Conservation (phyloP, 176 grass and related monocot species). For the Tillandsia fasciculata region DNA sequence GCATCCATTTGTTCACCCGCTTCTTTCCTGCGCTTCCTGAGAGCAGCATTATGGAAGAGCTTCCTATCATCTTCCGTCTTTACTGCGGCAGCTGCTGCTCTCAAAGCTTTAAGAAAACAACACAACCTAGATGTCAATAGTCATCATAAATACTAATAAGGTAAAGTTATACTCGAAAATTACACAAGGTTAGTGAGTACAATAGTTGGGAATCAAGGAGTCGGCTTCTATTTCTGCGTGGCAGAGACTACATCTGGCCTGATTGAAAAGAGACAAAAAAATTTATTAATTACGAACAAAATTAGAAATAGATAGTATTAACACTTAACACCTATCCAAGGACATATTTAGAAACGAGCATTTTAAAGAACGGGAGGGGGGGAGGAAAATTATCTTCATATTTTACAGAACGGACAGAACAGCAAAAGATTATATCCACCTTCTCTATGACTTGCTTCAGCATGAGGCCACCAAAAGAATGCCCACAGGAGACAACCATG, state of each 20-base stretch:
- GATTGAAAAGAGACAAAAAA: constrained; percentile 1
- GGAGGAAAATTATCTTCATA: not conserved
- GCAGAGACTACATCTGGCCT: constrained; percentile 62
- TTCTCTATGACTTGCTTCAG: constrained; percentile 72
- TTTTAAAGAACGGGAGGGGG: not conserved
- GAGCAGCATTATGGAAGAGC: constrained; percentile 48
- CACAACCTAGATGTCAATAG: constrained; percentile 19
- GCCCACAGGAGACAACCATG: constrained; percentile 67
- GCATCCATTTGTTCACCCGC: constrained; percentile 38
- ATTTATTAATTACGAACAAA: not conserved
- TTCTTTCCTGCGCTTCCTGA: constrained; percentile 65
- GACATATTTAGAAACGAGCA: not conserved
- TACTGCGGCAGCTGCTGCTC: constrained; percentile 59
- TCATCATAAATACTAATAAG: not conserved
- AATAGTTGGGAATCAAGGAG: constrained; percentile 44
- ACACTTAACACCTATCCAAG: not conserved
- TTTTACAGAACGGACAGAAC: not conserved
- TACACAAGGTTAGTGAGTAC: constrained; percentile 12
- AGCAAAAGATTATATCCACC: constrained; percentile 29
- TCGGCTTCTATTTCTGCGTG: constrained; percentile 35
- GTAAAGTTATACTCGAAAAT: constrained; percentile 7
- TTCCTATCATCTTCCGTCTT: constrained; percentile 74
- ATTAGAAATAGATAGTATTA: not conserved
- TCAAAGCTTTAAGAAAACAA: constrained; percentile 44
- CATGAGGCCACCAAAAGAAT: constrained; percentile 72